Base-by-base conservation (phyloP, 768 basidiomycete species). In the Termitomyces sp. region DNA sequence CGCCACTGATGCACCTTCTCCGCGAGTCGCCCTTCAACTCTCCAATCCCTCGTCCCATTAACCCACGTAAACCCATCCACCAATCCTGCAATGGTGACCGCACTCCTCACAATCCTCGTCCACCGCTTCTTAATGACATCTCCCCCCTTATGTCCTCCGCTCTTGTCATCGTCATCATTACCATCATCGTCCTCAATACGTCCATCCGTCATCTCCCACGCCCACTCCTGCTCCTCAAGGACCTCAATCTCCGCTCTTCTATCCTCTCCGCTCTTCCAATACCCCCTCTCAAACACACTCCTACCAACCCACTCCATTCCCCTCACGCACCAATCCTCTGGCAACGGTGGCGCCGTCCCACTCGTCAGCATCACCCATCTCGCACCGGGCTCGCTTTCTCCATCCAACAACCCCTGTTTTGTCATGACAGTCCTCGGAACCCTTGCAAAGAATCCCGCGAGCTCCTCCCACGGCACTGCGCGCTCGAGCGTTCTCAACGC, bases 221-320 rank as follows among this genome's bases (percentile, higher is more conserved):
- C 26, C 37, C 66, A 71, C 63, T 90, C 85, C 10, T 77, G 74
- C 52, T 77, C 71, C 51, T 88, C 79, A 46, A 96, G 75, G 0
- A 94, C 85, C 63, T 94, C 93, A 53, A 90, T 77, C 74, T 98
- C 96, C 0, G 74, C 71, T 58, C 70, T 69, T 40, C 79, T 76
- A 54, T 85, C 85, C 50, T 86, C 87, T 32, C 80, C 81, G n/a
- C 76, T 75, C 65, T 88, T 90, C 97, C 97, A 99, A 68, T 87
- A 98, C 0, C 95, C 96, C 40, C 91, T 83, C 68, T 96, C 93
- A 66, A 88, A 98, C 15, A 98, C 85, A 58, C 84, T 83, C 56
- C 92, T 78, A 6, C 91, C 88, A 3, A 92, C 87, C 97, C 97
- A 99, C 62, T 94, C 94, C 86, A 95, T 92, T 1, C 97, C 97